These are phyloP conservation scores for Schwanniomyces polymorphus DNA, from an alignment of 805 yeast species.

Conservation along the genomic window DNA sequence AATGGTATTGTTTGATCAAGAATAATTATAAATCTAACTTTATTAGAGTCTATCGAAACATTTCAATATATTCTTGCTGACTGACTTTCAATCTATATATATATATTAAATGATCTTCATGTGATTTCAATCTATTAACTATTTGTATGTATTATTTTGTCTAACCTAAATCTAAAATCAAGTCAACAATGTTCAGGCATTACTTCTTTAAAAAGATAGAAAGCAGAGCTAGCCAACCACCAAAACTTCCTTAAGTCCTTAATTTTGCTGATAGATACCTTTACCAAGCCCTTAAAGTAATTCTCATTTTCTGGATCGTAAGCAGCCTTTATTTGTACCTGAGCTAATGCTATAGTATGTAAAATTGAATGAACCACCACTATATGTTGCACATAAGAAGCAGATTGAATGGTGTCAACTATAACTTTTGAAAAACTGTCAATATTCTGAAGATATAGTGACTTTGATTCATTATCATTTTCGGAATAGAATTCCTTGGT, in stretches of 20 bases:
- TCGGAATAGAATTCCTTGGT: constrained; percentile 11
- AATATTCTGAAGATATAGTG: constrained; percentile 8
- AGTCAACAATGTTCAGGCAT: background rate
- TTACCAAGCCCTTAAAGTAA: no score
- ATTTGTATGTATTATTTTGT: no score
- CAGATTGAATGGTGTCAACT: constrained; percentile 7
- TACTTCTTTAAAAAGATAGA: constrained; percentile 4
- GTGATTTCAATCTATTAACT: no score
- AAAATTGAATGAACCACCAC: constrained; percentile 21
- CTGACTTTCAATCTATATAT: no score
- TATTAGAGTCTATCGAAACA: no score
- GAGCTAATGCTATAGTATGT: constrained; percentile 24
- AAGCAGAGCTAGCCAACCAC: constrained; percentile 28
- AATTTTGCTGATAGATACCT: no score
- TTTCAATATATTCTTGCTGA: no score
- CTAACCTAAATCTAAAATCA: no score
- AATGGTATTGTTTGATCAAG: no score
- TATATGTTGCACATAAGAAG: constrained; percentile 20
- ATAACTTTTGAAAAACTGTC: constrained; percentile 12
- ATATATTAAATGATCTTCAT: no score
- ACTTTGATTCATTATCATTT: background rate
- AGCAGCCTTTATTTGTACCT: constrained; percentile 19
- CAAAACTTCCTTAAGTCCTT: constrained; percentile 6
- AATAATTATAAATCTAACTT: no score
- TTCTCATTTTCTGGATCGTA: background rate